Conservation (phyloP, 805 yeast species). For the Pichia exigua region DNA sequence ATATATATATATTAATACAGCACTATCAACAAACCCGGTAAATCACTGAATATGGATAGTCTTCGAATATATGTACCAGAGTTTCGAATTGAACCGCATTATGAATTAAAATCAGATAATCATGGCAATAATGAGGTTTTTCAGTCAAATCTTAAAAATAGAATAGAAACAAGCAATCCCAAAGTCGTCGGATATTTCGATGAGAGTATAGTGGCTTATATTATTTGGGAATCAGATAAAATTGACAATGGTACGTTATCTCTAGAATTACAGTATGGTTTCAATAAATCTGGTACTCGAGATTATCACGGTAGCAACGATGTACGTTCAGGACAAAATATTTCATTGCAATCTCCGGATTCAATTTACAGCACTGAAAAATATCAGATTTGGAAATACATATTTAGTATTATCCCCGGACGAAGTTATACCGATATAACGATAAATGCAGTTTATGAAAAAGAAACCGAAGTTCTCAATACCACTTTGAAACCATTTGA, state of each 20-base stretch:
- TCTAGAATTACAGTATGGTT: conserved; percentile 1
- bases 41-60: not conserved
- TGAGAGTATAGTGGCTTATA: conserved; percentile 10
- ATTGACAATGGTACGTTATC: not conserved
- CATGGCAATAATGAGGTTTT: not conserved
- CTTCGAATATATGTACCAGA: conserved; percentile 5
- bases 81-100: not conserved
- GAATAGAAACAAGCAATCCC: not conserved
- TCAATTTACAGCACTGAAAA: conserved; percentile 5
- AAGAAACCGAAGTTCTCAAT: conserved; percentile 4
- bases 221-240: conserved; percentile 1
- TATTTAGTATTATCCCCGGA: conserved; percentile 15
- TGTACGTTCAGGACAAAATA: not conserved
- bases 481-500: conserved; percentile 10
- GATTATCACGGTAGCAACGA: not conserved
- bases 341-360: not conserved
- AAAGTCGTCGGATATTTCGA: conserved; percentile 29
- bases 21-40: not conserved
- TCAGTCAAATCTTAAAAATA: not conserved
- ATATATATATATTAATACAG: too few relatives aligned
- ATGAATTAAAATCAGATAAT: not conserved
- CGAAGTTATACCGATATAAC: conserved; percentile 12
- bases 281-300: not conserved
- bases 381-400: conserved; percentile 14
- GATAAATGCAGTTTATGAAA: conserved; percentile 15